phyloP scores from a whole-genome alignment of 2,329 filamentous ascomycete species.

The Penicillium sp. region DNA sequence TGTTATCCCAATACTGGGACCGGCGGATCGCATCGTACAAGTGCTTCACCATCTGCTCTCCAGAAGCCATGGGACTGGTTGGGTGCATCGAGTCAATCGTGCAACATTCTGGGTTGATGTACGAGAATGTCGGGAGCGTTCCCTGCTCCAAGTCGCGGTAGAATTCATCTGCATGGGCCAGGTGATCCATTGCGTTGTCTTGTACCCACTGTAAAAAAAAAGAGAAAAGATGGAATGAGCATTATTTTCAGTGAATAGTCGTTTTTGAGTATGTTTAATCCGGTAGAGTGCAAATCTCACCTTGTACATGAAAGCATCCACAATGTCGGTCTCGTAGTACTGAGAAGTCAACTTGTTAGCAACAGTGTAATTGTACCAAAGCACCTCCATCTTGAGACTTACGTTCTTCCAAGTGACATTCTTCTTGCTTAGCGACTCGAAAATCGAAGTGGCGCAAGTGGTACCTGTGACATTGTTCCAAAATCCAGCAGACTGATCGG shows the following conservation, averaged over 20 bases:
- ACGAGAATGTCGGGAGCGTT: conserved; percentile 62
- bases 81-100: conserved; percentile 37
- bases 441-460: conserved; percentile 33
- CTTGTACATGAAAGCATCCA: conserved; percentile 34
- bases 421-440: conserved; percentile 33
- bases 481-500: conserved; percentile 27
- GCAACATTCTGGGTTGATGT: conserved; percentile 41
- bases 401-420: conserved; percentile 37
- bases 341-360: conserved; percentile 7
- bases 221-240: not conserved
- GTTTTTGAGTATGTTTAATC: no score
- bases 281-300: conserved; percentile 4
- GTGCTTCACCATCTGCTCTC: conserved; percentile 38
- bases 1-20: conserved; percentile 37
- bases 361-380: not conserved
- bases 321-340: conserved; percentile 36
- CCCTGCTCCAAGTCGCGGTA: conserved; percentile 58
- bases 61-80: conserved; percentile 33
- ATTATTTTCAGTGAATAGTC: no score
- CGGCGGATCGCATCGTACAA: conserved; percentile 39
- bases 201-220: conserved; percentile 28
- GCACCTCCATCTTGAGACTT: not conserved
- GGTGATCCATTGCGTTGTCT: conserved; percentile 30
- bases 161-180: conserved; percentile 45
- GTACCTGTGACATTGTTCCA: conserved; percentile 32